Evolutionary conservation across 2,329 filamentous ascomycete genomes (phyloP), one percentile per base, ranked within the genome.

Genomic region (Monilinia laxa): DNA sequence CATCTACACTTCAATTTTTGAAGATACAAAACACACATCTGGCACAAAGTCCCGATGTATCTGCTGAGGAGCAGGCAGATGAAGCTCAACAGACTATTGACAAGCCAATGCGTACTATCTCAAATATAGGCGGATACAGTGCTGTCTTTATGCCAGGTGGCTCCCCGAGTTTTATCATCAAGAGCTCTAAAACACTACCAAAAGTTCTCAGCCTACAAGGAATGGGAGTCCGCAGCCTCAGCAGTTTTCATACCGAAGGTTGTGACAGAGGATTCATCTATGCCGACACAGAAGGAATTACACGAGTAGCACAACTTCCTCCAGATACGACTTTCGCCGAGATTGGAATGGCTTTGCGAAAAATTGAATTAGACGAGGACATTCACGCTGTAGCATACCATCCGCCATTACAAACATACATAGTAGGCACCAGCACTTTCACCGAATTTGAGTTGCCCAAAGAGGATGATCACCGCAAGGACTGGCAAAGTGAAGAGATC

Each of bases 231-330:
- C 85, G 87, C 51, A 87, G 88, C 60, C 82, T 98, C 73, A 91
- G 88, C 70, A 81, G 86, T 0, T 92, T 97, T 76, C 87, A 96
- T 75, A 93, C 89, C 0, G 85, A 87, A 64, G 88, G 86, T 7
- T 95, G 91, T 74, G 88, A 93, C 67, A 83, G 87, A 65, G 93
- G 93, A 0, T 96, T 97, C 75, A 90, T 93, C 52, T 95, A 93
- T 74, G 83, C 92, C 35, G 90, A 96, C 78, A 84, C 82, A 0
- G 79, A 90, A 73, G 88, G 90, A n/a, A 83, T 88, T 16, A 85
- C 93, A 16, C 85, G 90, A 28, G 88, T 95, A 18, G 90, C 87
- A 35, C 87, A 90, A 76, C 77, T 98, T 18, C 90, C 91, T 69
- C 69, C 77, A 0, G 82, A 88, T 51, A 87, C 85, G 38, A 88